Percentiles rank a stretch among this genome's conserved stretches.
phyloP scores from a whole-genome alignment of 495 filamentous ascomycete genomes.

The Aspergillus baeticus region DNA sequence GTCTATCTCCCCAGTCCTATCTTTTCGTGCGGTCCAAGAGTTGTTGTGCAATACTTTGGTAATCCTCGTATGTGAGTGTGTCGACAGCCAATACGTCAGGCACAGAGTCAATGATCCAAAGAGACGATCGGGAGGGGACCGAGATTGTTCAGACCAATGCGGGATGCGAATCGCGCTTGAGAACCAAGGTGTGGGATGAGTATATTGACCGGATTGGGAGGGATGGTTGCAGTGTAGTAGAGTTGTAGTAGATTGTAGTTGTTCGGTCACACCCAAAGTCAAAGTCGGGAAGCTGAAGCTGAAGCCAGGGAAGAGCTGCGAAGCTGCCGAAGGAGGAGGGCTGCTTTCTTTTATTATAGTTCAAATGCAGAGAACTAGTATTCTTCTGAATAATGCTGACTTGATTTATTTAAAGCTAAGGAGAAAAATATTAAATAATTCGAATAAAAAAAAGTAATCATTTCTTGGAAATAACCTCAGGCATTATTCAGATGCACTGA shows the following conservation, averaged over 20 bases:
- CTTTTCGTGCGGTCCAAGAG: too few species aligned
- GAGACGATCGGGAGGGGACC: constrained; percentile 4
- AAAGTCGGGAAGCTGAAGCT: constrained; percentile 12
- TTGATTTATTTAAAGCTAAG: constrained; percentile 12
- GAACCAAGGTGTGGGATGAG: constrained; percentile 10
- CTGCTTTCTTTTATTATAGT: constrained; percentile 10
- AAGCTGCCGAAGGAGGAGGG: constrained; percentile 2
- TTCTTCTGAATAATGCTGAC: constrained; percentile 13
- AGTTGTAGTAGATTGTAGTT: not conserved
- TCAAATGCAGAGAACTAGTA: not conserved
- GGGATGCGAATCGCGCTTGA: not conserved
- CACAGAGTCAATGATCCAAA: constrained; percentile 23
- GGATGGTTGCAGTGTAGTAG: not conserved
- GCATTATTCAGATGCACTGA: constrained; percentile 8
- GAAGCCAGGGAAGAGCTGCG: constrained; percentile 11
- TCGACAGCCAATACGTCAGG: constrained; percentile 14
- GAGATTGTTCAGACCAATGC: constrained; percentile 2
- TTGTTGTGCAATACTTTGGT: constrained; percentile 8
- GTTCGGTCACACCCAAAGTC: constrained; percentile 6
- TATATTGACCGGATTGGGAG: constrained; percentile 6
- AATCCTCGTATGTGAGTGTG: constrained; percentile 7
- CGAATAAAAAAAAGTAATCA: constrained; percentile 13
- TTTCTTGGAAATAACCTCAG: not conserved
- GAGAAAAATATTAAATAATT: constrained; percentile 14
- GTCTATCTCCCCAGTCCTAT: not conserved